Evolutionary conservation across 192 early-diverging fungal species (phyloP).

Genomic region (Coemansia sp.): DNA sequence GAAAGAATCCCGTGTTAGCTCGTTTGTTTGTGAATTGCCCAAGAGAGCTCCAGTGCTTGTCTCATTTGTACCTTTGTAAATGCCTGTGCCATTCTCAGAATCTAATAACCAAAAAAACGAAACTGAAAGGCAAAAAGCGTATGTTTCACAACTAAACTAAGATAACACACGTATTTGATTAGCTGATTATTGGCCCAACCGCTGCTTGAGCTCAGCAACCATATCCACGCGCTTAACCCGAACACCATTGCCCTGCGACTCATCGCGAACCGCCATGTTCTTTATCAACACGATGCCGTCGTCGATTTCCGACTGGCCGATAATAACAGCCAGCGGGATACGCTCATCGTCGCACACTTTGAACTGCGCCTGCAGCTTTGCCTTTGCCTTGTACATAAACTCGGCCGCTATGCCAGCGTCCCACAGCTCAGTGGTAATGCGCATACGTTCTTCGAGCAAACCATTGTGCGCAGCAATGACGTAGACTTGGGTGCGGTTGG

Average conservation of each 20-base stretch:
- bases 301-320: constrained; percentile 80
- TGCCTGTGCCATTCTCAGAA: constrained; percentile 9
- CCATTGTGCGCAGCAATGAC: constrained; percentile 80
- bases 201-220: constrained; percentile 61
- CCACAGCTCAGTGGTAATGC: constrained; percentile 86
- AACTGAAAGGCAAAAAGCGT: background rate
- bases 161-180: background rate
- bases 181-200: constrained; percentile 12
- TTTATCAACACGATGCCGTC: constrained; percentile 85
- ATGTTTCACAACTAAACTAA: background rate
- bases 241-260: constrained; percentile 50
- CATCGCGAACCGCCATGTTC: constrained; percentile 60
- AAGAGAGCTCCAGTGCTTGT: background rate
- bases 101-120: background rate
- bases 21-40: too few relatives aligned
- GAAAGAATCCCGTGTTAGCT: background rate
- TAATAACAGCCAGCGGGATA: constrained; percentile 89
- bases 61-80: constrained; percentile 11
- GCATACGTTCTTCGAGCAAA: constrained; percentile 86
- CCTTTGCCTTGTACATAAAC: constrained; percentile 92
- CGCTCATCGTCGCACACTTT: constrained; percentile 76
- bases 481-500: constrained; percentile 80
- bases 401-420: constrained; percentile 86
- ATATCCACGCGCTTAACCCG: constrained; percentile 60
- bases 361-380: constrained; percentile 76